Percentiles rank a stretch among this genome's conserved stretches.
phyloP scores from a whole-genome alignment of 2,329 filamentous ascomycete species.

The Arthrobotrys sinensis region DNA sequence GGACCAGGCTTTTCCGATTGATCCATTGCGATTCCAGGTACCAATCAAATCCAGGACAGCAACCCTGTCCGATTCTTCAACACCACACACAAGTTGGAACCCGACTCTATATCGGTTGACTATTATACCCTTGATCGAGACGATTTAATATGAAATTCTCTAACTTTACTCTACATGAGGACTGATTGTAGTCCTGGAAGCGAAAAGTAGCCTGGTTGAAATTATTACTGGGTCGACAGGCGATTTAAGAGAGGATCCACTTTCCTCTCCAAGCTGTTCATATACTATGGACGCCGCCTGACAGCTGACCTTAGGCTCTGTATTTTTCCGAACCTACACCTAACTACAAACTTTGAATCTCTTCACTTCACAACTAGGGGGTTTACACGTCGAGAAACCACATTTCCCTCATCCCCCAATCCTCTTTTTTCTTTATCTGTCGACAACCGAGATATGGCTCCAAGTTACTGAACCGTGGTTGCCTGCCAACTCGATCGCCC shows the following conservation, averaged over 20 bases:
- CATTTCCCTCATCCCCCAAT: slow-evolving; percentile 1
- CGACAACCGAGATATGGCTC: slow-evolving; percentile 11
- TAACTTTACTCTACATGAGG: slow-evolving; percentile 39
- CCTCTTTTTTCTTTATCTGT: neutral
- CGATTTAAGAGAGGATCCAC: slow-evolving; percentile 49
- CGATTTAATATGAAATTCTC: slow-evolving; percentile 25
- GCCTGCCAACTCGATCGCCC: neutral
- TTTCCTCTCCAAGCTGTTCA: slow-evolving; percentile 42
- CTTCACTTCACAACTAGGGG: slow-evolving; percentile 30
- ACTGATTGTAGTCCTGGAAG: slow-evolving; percentile 42
- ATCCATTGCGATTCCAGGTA: slow-evolving; percentile 50
- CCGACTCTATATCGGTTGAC: slow-evolving; percentile 29
- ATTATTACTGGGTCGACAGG: slow-evolving; percentile 52
- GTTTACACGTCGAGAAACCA: slow-evolving; percentile 4
- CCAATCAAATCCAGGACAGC: neutral
- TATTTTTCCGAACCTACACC: slow-evolving; percentile 30
- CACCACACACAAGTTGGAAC: slow-evolving; percentile 36
- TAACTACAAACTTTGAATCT: slow-evolving; percentile 14
- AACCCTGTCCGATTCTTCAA: slow-evolving; percentile 50
- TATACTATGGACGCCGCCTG: slow-evolving; percentile 45
- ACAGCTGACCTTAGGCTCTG: slow-evolving; percentile 29
- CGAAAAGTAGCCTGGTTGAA: slow-evolving; percentile 39
- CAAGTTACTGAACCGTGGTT: neutral
- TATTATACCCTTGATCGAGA: slow-evolving; percentile 42
- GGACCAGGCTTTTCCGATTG: slow-evolving; percentile 35